These are phyloP conservation scores for Apiotrichum porosum DNA, from an alignment of 1,284 basidiomycete species.

Conservation along the genomic window DNA sequence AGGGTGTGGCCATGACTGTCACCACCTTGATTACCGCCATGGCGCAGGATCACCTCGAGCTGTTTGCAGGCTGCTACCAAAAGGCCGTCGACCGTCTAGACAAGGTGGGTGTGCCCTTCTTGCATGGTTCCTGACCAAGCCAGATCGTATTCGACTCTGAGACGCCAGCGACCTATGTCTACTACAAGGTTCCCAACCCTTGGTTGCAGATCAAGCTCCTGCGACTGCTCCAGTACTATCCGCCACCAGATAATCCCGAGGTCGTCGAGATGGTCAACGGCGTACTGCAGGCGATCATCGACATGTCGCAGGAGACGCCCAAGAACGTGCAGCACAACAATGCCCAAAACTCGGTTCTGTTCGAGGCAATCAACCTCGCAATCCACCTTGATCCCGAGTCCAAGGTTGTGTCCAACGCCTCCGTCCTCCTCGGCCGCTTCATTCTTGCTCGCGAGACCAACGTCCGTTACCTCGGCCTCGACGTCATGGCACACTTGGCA, in stretches of 20 bases:
- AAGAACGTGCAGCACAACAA: constrained; percentile 98
- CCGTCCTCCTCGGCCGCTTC: constrained; percentile 85
- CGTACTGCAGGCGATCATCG: constrained; percentile 85
- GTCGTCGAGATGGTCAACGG: constrained; percentile 71
- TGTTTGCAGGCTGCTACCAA: constrained; percentile 84
- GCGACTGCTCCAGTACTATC: constrained; percentile 89
- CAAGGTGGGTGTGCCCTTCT: constrained; percentile 61
- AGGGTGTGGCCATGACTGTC: constrained; percentile 91
- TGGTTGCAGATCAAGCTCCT: constrained; percentile 98
- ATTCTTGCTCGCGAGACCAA: constrained; percentile 98
- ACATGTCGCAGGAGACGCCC: constrained; percentile 86
- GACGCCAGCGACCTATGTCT: constrained; percentile 81
- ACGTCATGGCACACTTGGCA: constrained; percentile 97
- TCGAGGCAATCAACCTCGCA: constrained; percentile 94
- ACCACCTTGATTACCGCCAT: constrained; percentile 91
- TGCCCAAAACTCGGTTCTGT: constrained; percentile 95
- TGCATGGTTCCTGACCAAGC: not conserved
- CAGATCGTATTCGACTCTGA: constrained; percentile 88
- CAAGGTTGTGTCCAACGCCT: constrained; percentile 81
- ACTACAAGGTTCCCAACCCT: constrained; percentile 81
- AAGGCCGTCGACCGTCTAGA: constrained; percentile 87
- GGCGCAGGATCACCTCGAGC: constrained; percentile 87
- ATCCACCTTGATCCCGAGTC: constrained; percentile 95
- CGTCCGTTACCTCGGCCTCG: constrained; percentile 93
- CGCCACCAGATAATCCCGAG: constrained; percentile 85